These are phyloP conservation scores for Cystobasidiopsis lactophilus DNA, from an alignment of 768 basidiomycete species.

Conservation along the genomic window DNA sequence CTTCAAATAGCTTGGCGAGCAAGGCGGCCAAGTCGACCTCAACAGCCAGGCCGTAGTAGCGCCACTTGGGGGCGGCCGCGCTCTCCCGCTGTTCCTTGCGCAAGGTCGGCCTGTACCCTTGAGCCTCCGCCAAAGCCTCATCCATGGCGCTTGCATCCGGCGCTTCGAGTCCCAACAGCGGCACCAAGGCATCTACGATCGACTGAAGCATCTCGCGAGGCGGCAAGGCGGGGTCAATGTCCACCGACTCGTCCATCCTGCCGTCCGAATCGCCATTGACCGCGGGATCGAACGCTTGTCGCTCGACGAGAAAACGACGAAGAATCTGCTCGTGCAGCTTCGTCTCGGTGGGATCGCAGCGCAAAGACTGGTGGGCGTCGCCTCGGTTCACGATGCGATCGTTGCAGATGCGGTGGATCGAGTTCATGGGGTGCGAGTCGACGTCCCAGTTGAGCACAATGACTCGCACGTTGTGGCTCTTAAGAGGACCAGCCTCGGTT, in stretches of 20 bases:
- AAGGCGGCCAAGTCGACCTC: slow-evolving; percentile 32
- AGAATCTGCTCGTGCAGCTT: slow-evolving; percentile 55
- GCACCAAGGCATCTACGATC: slow-evolving; percentile 38
- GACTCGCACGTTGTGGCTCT: slow-evolving; percentile 33
- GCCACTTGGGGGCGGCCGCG: slow-evolving; percentile 14
- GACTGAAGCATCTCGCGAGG: slow-evolving; percentile 36
- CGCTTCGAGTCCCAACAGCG: slow-evolving; percentile 32
- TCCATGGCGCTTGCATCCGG: slow-evolving; percentile 33
- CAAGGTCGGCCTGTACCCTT: slow-evolving; percentile 28
- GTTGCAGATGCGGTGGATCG: slow-evolving; percentile 49
- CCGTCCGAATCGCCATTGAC: slow-evolving; percentile 30
- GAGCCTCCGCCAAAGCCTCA: slow-evolving; percentile 31
- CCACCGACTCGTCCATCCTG: slow-evolving; percentile 38
- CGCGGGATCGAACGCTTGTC: slow-evolving; percentile 37
- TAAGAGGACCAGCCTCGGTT: slow-evolving; percentile 14
- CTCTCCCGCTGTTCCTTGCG: slow-evolving; percentile 21
- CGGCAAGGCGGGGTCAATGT: slow-evolving; percentile 40
- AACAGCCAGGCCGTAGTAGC: slow-evolving; percentile 60
- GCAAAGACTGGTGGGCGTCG: slow-evolving; percentile 59
- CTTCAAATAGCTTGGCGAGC: slow-evolving; percentile 10
- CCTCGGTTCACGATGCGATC: slow-evolving; percentile 56
- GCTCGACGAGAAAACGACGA: slow-evolving; percentile 50
- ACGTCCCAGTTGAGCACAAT: slow-evolving; percentile 61
- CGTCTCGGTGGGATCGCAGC: slow-evolving; percentile 30
- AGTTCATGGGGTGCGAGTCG: slow-evolving; percentile 35